A percentile compares a stretch with the other conserved stretches of the same genome.
phyloP scores from a whole-genome alignment of 306 rosid species.

The Glycine soja region DNA sequence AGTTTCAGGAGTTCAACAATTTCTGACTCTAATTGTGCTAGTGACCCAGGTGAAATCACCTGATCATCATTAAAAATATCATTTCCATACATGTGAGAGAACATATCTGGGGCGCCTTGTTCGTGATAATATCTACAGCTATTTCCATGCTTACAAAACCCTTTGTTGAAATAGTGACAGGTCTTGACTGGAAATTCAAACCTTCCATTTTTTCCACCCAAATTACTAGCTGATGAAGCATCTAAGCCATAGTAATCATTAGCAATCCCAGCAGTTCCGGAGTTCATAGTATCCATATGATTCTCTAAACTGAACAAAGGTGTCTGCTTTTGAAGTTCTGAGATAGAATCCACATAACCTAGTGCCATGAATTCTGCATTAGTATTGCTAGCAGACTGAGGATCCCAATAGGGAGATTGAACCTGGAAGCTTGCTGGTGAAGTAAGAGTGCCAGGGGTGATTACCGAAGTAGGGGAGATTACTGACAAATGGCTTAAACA shows the following conservation, averaged over 20 bases:
- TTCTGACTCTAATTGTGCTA: conserved; percentile 76
- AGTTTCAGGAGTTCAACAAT: conserved; percentile 68
- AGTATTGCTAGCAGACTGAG: conserved; percentile 41
- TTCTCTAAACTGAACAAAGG: conserved; percentile 57
- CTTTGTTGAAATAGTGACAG: conserved; percentile 80
- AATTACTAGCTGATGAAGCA: conserved; percentile 39
- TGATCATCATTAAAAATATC: conserved; percentile 59
- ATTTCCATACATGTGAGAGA: conserved; percentile 50
- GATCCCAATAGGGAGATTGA: conserved; percentile 56
- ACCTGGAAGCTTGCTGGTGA: conserved; percentile 43
- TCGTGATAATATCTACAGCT: conserved; percentile 74
- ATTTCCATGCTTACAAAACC: conserved; percentile 84
- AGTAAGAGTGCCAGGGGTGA: conserved; percentile 43
- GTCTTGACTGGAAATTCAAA: conserved; percentile 63
- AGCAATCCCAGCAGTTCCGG: conserved; percentile 40
- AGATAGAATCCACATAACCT: conserved; percentile 47
- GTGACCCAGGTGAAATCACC: conserved; percentile 59
- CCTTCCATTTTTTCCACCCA: conserved; percentile 45
- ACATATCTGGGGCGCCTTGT: conserved; percentile 49
- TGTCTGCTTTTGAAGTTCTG: conserved; percentile 55
- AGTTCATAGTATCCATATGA: conserved; percentile 48
- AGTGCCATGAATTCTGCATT: conserved; percentile 47
- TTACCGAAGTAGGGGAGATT: conserved; percentile 36
- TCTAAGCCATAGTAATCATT: conserved; percentile 55
- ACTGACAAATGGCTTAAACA: conserved; percentile 41